phyloP scores from a whole-genome alignment of 768 basidiomycete species.

The Kwoniella sp. region DNA sequence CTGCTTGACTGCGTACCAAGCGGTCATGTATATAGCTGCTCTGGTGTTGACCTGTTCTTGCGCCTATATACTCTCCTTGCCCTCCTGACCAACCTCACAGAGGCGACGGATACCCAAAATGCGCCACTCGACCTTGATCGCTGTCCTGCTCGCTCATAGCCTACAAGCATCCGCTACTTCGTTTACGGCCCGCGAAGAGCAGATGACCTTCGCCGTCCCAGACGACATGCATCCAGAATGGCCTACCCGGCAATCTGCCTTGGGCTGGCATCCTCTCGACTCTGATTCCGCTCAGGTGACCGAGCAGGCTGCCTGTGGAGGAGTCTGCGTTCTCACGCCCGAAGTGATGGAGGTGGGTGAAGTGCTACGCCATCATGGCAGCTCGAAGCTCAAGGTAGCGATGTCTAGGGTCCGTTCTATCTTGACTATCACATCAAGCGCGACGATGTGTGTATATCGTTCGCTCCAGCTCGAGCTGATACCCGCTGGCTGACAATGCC shows the following conservation, averaged over 20 bases:
- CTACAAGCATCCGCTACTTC: no score
- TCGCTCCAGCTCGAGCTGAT: neutral
- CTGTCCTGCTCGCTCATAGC: no score
- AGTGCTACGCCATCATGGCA: neutral
- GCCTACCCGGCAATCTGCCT: constrained; percentile 1
- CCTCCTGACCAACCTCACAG: no score
- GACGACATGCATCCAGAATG: constrained; percentile 7
- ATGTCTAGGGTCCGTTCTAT: constrained; percentile 11
- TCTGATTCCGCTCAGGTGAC: no score
- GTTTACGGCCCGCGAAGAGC: neutral
- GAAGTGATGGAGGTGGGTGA: constrained; percentile 9
- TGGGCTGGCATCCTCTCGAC: neutral
- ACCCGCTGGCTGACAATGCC: neutral
- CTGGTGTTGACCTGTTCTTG: no score
- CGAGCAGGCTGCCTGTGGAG: constrained; percentile 3
- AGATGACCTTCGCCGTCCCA: neutral
- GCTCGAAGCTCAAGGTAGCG: neutral
- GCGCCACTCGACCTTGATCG: no score
- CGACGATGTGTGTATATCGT: neutral
- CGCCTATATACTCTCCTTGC: no score
- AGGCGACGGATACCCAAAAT: no score
- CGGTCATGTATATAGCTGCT: no score
- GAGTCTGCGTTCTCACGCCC: constrained; percentile 10
- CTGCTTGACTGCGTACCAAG: no score
- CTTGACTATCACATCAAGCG: constrained; percentile 3